A percentile compares a stretch with the other conserved stretches of the same genome.
Evolutionary conservation across 441 rosid species (phyloP).

Genomic region (Bruguiera hainesii): DNA sequence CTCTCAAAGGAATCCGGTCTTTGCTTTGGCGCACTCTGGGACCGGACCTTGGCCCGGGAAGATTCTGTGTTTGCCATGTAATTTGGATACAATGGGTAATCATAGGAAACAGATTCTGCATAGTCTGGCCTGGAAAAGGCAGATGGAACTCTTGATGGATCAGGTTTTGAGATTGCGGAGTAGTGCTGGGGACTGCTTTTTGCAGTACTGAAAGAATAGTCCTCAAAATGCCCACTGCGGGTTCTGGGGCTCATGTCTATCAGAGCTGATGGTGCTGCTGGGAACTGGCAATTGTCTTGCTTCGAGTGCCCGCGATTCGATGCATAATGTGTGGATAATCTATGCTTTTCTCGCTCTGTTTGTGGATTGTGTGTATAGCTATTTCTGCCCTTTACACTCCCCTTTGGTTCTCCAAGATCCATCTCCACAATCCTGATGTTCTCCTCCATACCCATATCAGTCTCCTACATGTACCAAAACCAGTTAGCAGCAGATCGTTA

Average conservation of each 20-base stretch:
- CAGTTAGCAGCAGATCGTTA: neutral
- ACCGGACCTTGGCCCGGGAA: conserved; percentile 74
- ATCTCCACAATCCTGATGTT: conserved; percentile 79
- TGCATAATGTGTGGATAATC: conserved; percentile 32
- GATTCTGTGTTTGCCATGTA: conserved; percentile 92
- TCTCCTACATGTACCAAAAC: conserved; percentile 38
- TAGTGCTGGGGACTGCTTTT: conserved; percentile 65
- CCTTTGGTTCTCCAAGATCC: conserved; percentile 52
- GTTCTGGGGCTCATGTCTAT: conserved; percentile 74
- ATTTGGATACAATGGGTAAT: conserved; percentile 60
- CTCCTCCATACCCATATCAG: conserved; percentile 51
- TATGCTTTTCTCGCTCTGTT: conserved; percentile 29
- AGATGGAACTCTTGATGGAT: conserved; percentile 38
- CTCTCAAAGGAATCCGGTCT: conserved; percentile 63
- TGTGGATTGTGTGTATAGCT: conserved; percentile 36
- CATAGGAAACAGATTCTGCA: conserved; percentile 47
- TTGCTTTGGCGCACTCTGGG: conserved; percentile 74
- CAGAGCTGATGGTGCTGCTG: conserved; percentile 63
- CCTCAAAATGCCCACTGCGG: conserved; percentile 69
- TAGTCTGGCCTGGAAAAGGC: conserved; percentile 47
- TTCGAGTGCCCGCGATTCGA: conserved; percentile 24
- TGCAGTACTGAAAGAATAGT: conserved; percentile 49
- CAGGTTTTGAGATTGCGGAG: conserved; percentile 57
- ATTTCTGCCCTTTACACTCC: conserved; percentile 35
- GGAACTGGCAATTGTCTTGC: conserved; percentile 35